Evolutionary conservation across 768 basidiomycete species (phyloP).

Genomic region (Aureoboletus auriporus): DNA sequence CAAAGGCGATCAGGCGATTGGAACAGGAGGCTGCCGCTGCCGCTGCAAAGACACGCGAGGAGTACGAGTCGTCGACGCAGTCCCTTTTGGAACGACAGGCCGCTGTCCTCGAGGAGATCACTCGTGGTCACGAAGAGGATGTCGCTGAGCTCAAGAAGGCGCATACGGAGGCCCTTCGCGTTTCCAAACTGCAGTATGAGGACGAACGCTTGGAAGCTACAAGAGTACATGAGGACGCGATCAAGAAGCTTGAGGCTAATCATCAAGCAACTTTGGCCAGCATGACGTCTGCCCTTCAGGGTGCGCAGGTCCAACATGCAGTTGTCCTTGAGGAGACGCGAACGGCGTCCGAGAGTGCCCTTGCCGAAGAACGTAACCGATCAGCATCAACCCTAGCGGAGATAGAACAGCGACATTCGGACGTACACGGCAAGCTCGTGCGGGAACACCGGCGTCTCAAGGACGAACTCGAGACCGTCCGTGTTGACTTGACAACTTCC

Average conservation of each 20-base stretch:
- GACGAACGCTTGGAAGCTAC: conserved; percentile 34
- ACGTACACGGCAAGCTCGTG: conserved; percentile 41
- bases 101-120: conserved; percentile 48
- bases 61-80: conserved; percentile 46
- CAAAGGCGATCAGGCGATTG: conserved; percentile 46
- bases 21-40: conserved; percentile 42
- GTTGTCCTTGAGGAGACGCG: conserved; percentile 35
- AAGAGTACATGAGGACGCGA: conserved; percentile 41
- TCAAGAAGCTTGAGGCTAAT: conserved; percentile 38
- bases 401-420: conserved; percentile 44
- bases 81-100: conserved; percentile 54
- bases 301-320: conserved; percentile 33
- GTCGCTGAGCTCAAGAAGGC: conserved; percentile 43
- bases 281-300: conserved; percentile 37
- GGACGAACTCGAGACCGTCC: conserved; percentile 60
- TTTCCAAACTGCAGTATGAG: conserved; percentile 29
- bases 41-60: conserved; percentile 36
- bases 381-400: conserved; percentile 45
- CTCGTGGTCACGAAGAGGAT: conserved; percentile 54
- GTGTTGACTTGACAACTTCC: conserved; percentile 34
- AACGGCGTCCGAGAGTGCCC: conserved; percentile 28
- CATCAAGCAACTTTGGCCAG: conserved; percentile 45
- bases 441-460: conserved; percentile 34
- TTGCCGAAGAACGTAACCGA: conserved; percentile 46
- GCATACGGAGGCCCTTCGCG: conserved; percentile 41